Conservation (phyloP, 805 yeast genomes). For the Myxozyma vanderwaltii region DNA sequence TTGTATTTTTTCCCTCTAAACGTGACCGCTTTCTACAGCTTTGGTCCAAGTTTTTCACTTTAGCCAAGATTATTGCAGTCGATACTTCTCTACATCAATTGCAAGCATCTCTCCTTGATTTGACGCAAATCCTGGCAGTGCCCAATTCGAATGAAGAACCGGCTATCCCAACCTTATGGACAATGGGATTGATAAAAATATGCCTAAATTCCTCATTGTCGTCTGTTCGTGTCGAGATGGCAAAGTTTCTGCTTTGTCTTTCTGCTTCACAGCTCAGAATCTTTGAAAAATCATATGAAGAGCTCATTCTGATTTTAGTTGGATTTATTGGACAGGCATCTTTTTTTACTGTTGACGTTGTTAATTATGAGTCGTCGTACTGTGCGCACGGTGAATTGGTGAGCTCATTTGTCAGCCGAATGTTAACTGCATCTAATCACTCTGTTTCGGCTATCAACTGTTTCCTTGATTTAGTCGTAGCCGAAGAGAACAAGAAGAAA, state of each 20-base stretch:
- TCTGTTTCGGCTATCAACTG: background rate
- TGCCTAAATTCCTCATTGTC: constrained; percentile 22
- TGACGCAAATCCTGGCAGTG: constrained; percentile 1
- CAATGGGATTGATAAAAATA: constrained; percentile 6
- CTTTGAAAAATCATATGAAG: background rate
- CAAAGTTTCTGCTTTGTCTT: constrained; percentile 13
- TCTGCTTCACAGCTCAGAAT: background rate
- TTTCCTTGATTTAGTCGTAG: constrained; percentile 8
- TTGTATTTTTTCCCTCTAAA: background rate
- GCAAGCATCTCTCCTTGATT: constrained; percentile 4
- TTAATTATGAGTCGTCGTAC: background rate
- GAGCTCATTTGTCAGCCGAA: constrained; percentile 22
- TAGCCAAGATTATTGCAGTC: constrained; percentile 77
- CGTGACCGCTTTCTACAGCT: constrained; percentile 45
- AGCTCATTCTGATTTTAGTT: constrained; percentile 5
- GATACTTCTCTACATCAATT: constrained; percentile 88
- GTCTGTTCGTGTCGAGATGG: constrained; percentile 21
- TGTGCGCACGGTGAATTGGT: constrained; percentile 40
- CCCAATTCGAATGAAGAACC: background rate
- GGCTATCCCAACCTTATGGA: constrained; percentile 21
- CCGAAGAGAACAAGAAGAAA: background rate
- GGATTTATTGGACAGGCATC: constrained; percentile 21
- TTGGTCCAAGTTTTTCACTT: constrained; percentile 74
- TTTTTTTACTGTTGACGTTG: constrained; percentile 7
- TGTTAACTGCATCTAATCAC: constrained; percentile 18